Conservation (phyloP, 2,329 filamentous ascomycete genomes). For the Cephalotrichum gorgonifer region DNA sequence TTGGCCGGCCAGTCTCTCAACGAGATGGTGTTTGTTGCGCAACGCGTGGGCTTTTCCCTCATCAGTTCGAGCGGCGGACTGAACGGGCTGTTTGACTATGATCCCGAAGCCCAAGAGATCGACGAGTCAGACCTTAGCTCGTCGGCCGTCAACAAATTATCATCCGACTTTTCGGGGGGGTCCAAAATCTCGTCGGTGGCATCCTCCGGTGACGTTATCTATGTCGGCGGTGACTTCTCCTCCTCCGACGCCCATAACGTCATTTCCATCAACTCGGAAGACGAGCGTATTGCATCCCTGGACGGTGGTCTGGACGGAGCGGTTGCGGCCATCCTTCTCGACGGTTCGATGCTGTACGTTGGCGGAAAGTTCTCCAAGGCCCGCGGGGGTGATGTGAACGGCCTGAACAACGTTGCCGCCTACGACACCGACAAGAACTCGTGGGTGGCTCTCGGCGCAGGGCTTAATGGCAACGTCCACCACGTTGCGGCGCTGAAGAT, state of each 20-base stretch:
- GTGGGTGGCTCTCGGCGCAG: conserved; percentile 75
- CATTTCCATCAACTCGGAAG: conserved; percentile 57
- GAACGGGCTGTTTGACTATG: conserved; percentile 85
- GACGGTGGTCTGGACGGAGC: conserved; percentile 70
- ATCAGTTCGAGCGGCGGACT: conserved; percentile 67
- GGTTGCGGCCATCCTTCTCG: conserved; percentile 61
- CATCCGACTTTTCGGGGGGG: conserved; percentile 53
- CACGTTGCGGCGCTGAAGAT: conserved; percentile 67
- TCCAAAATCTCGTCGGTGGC: conserved; percentile 64
- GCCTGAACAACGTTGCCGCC: conserved; percentile 64
- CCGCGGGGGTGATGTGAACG: conserved; percentile 45
- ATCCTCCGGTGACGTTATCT: conserved; percentile 53
- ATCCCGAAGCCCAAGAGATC: conserved; percentile 46
- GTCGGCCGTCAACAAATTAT: conserved; percentile 69
- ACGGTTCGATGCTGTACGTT: conserved; percentile 61
- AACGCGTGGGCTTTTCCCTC: conserved; percentile 69
- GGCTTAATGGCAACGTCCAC: conserved; percentile 70
- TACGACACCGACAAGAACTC: conserved; percentile 59
- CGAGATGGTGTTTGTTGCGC: conserved; percentile 74
- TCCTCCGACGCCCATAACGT: conserved; percentile 61
- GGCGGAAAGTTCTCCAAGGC: conserved; percentile 80
- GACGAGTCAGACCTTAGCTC: conserved; percentile 53
- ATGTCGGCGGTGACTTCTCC: conserved; percentile 78
- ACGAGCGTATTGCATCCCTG: conserved; percentile 48
- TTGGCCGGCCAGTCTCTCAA: conserved; percentile 49